Evolutionary conservation across 1,284 basidiomycete genomes (phyloP).

Genomic region (Austropuccinia psidii): DNA sequence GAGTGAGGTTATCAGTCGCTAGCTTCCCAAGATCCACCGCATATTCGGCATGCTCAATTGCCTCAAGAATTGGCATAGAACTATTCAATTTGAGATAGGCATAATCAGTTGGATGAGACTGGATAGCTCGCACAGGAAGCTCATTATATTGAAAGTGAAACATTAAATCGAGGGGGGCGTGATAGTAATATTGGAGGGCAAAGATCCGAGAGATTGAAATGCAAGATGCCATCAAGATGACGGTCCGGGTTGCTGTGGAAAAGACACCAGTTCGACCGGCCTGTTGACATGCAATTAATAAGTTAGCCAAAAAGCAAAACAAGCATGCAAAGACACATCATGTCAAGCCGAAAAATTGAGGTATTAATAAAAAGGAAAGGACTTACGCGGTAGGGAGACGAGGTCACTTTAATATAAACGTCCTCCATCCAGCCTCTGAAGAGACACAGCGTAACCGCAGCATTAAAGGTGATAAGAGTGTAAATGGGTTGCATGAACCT

Average conservation of each 20-base stretch:
- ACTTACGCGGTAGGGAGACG: slow-evolving; percentile 71
- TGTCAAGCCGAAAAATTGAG: background rate
- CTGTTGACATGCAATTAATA: slow-evolving; percentile 50
- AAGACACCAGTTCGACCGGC: slow-evolving; percentile 70
- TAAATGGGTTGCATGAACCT: slow-evolving; percentile 96
- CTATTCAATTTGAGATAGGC: slow-evolving; percentile 58
- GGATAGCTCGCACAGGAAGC: slow-evolving; percentile 60
- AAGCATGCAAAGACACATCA: background rate
- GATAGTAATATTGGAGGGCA: slow-evolving; percentile 80
- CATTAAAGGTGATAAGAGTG: slow-evolving; percentile 86
- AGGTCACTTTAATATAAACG: slow-evolving; percentile 64
- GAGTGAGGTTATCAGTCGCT: slow-evolving; percentile 51
- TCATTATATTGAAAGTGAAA: slow-evolving; percentile 68
- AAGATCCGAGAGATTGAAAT: slow-evolving; percentile 70
- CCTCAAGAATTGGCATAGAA: slow-evolving; percentile 61
- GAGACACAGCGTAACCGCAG: slow-evolving; percentile 73
- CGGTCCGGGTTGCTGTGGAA: slow-evolving; percentile 62
- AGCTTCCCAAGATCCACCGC: slow-evolving; percentile 11
- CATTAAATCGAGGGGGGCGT: slow-evolving; percentile 70
- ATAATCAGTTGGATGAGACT: slow-evolving; percentile 40
- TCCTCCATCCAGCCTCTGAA: slow-evolving; percentile 75
- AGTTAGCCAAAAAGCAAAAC: background rate
- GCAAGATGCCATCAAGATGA: slow-evolving; percentile 59
- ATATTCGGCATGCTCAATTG: slow-evolving; percentile 52
- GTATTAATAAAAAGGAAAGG: background rate